Conservation (phyloP, 331 rosid genomes). For the Saraca asoca region DNA sequence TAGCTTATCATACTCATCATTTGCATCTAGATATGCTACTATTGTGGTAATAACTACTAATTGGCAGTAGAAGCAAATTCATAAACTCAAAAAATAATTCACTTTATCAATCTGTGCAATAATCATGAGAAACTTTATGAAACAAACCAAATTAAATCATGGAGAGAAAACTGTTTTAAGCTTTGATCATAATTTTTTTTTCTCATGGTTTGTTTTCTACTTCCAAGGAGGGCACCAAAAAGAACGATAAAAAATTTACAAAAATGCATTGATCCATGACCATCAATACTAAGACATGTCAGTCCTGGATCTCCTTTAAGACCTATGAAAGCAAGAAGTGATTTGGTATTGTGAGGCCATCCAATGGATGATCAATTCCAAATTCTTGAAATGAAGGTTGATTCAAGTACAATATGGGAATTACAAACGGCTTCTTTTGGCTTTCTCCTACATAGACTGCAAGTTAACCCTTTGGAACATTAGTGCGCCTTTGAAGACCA, state of each 20-base stretch:
- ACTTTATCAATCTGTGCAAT: too few relatives aligned
- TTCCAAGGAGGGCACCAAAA: neutral
- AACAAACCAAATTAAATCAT: neutral
- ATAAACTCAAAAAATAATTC: too few relatives aligned
- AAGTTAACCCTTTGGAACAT: slow-evolving; percentile 36
- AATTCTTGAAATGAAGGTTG: slow-evolving; percentile 24
- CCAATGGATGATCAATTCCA: slow-evolving; percentile 12
- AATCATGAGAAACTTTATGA: neutral
- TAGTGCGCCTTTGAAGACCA: slow-evolving; percentile 8
- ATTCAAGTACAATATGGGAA: slow-evolving; percentile 29
- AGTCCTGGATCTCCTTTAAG: slow-evolving; percentile 19
- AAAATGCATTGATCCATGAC: neutral
- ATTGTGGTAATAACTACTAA: too few relatives aligned
- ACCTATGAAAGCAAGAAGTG: neutral
- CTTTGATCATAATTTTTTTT: slow-evolving; percentile 4
- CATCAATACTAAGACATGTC: neutral
- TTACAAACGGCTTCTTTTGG: slow-evolving; percentile 36
- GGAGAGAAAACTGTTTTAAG: neutral
- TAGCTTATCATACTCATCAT: too few relatives aligned
- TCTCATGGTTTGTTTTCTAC: neutral
- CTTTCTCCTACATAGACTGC: slow-evolving; percentile 39
- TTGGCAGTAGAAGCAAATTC: too few relatives aligned
- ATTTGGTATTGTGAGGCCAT: neutral
- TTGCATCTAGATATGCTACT: too few relatives aligned
- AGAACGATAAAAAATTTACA: neutral